Evolutionary conservation across 495 filamentous ascomycete genomes (phyloP), one percentile per base, ranked within the genome.

Genomic region (Lophiotrema nucula): DNA sequence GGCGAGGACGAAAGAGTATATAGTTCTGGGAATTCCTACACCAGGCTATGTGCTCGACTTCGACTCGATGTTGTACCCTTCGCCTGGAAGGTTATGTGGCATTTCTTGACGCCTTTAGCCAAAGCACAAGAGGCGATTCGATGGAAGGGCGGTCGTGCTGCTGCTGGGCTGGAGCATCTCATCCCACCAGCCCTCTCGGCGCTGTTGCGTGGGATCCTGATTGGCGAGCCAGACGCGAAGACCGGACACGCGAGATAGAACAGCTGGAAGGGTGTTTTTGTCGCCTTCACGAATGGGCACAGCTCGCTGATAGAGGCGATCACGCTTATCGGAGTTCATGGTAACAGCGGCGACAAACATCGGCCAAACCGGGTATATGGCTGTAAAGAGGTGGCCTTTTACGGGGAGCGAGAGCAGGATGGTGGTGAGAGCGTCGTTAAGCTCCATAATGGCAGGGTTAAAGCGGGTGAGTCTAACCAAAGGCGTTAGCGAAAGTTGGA

Each of bases 161-260:
- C 46, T 56, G 13, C 37, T 51, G 8, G 51, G 58, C 47, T 51
- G 19, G 0, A 62, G 51, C 58, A 62, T 62, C 46, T 62, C 58
- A 23, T 62, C 58, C 58, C 58, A 62, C 58, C 58, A 62, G 51
- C 58, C 58, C 12, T 50, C 45, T 27, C 47, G 58, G 27, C 51
- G 53, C 19, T 56, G 58, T 25, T 49, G 39, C 4, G 52, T 43
- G 15, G 53, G 4, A 21, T 56, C 52, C 21, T 62, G 58, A 15
- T 50, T 49, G 13, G 52, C 51, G 27, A 62, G 58, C 58, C 58
- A 62, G 39, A 56, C 53, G n/a, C 58, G 44, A 24, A 62, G 31
- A 26, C 58, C 52, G 13, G 58, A 62, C 12, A 62, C 31, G 45
- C 58, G 58, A 22, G 47, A 25, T 13, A 62, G 53, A 18, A 62